Evolutionary conservation across 306 rosid species (phyloP).

Genomic region (Cucurbita maxima): DNA sequence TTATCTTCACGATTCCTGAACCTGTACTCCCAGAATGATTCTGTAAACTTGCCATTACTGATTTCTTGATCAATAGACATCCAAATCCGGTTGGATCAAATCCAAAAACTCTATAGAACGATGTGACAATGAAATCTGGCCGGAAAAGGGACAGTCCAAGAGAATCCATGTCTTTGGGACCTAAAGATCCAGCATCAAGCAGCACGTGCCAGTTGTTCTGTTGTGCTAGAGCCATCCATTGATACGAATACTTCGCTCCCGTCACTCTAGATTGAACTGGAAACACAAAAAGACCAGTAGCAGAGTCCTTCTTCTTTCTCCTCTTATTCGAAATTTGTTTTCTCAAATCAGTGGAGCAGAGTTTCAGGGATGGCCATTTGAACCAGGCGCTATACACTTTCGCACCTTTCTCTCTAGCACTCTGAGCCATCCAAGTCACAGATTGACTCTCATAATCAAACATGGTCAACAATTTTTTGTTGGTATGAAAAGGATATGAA

Average conservation of each 20-base stretch:
- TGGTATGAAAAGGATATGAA: conserved; percentile 83
- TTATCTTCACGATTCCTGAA: conserved; percentile 89
- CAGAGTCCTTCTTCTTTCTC: conserved; percentile 83
- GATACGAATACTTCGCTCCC: conserved; percentile 89
- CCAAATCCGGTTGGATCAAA: conserved; percentile 96
- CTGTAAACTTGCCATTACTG: conserved; percentile 77
- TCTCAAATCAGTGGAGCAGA: conserved; percentile 87
- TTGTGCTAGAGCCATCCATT: conserved; percentile 98
- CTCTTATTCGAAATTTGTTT: conserved; percentile 78
- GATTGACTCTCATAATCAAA: conserved; percentile 97
- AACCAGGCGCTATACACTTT: conserved; percentile 84
- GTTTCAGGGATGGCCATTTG: conserved; percentile 93
- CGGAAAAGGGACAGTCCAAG: conserved; percentile 88
- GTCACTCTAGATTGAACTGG: conserved; percentile 96
- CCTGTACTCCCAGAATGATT: conserved; percentile 82
- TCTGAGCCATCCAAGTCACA: conserved; percentile 87
- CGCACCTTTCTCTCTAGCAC: conserved; percentile 87
- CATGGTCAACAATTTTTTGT: conserved; percentile 84
- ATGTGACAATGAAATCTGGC: conserved; percentile 87
- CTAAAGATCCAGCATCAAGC: conserved; percentile 91
- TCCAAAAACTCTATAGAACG: conserved; percentile 93
- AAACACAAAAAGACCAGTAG: conserved; percentile 80
- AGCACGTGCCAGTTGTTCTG: conserved; percentile 97
- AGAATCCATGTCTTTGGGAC: conserved; percentile 98
- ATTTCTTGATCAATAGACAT: conserved; percentile 82